Evolutionary conservation across 225 moss, liverwort and hornwort species (phyloP).

Genomic region (Takakia lepidozioides): DNA sequence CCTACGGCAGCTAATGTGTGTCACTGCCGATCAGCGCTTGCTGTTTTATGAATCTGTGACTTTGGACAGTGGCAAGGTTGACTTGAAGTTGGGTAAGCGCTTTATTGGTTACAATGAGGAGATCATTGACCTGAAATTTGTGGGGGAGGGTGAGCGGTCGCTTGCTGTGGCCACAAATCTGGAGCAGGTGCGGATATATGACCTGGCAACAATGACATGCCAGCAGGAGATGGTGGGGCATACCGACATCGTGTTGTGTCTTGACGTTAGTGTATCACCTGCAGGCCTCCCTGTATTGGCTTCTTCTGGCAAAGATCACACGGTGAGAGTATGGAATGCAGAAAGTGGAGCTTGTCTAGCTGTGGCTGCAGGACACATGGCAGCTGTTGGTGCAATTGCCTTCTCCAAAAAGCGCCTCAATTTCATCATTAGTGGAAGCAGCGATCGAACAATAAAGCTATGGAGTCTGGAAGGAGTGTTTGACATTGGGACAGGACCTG

Average conservation of each 20-base stretch:
- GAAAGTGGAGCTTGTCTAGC: conserved; percentile 64
- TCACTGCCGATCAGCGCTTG: conserved; percentile 86
- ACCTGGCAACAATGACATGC: conserved; percentile 80
- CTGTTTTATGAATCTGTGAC: conserved; percentile 54
- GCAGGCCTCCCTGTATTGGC: conserved; percentile 62
- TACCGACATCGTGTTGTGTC: conserved; percentile 84
- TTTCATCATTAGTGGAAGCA: conserved; percentile 94
- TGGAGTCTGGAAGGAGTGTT: conserved; percentile 62
- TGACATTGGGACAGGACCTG: conserved; percentile 16
- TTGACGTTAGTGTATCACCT: conserved; percentile 66
- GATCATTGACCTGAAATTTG: conserved; percentile 85
- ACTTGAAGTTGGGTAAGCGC: conserved; percentile 64
- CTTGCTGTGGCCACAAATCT: conserved; percentile 95
- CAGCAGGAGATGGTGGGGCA: conserved; percentile 84
- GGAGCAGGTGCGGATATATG: conserved; percentile 89
- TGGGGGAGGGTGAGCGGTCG: conserved; percentile 46
- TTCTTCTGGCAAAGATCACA: conserved; percentile 87
- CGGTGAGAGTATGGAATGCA: conserved; percentile 84
- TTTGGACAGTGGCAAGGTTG: conserved; percentile 39
- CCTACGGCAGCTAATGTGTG: conserved; percentile 73
- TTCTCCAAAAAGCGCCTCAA: conserved; percentile 73
- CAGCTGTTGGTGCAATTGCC: conserved; percentile 79
- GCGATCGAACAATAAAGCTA: conserved; percentile 79
- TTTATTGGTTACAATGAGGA: conserved; percentile 97
- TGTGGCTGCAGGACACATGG: conserved; percentile 83